These are phyloP conservation scores for Coffea eugenioides DNA, from an alignment of 257 asterid genomes.

Conservation along the genomic window DNA sequence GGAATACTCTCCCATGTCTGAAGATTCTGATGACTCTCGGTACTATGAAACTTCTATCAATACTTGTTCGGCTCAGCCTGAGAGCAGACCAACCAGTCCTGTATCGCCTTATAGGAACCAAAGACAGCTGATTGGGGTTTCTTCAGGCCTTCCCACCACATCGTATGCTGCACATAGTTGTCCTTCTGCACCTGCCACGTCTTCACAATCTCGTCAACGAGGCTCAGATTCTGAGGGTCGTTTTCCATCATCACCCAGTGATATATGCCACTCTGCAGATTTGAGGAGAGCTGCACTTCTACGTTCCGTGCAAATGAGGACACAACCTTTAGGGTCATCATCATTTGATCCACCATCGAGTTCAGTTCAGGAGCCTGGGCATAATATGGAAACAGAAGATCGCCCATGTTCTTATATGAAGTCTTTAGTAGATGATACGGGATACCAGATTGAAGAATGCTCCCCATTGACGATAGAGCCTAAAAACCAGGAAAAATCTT, in stretches of 20 bases:
- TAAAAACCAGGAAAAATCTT: constrained; percentile 43
- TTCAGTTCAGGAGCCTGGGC: constrained; percentile 54
- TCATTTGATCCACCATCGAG: constrained; percentile 44
- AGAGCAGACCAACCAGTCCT: constrained; percentile 82
- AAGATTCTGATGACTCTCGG: constrained; percentile 86
- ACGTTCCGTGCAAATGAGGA: constrained; percentile 89
- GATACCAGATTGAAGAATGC: constrained; percentile 50
- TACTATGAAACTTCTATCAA: constrained; percentile 56
- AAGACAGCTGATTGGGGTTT: constrained; percentile 46
- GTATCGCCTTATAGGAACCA: constrained; percentile 87
- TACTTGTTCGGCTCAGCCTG: constrained; percentile 66
- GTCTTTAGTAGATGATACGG: constrained; percentile 49
- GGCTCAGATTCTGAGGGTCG: constrained; percentile 90
- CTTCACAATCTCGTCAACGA: constrained; percentile 74
- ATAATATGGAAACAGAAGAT: constrained; percentile 57
- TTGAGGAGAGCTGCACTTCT: constrained; percentile 83
- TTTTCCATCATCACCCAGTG: constrained; percentile 96
- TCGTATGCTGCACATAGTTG: constrained; percentile 42
- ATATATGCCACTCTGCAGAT: constrained; percentile 97
- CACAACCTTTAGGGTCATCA: constrained; percentile 59
- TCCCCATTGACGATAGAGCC: constrained; percentile 32
- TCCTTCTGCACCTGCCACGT: constrained; percentile 34
- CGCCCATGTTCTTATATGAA: constrained; percentile 56
- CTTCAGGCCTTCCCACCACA: constrained; percentile 45
- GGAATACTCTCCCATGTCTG: constrained; percentile 95